Percentiles rank a stretch among this genome's conserved stretches.
phyloP scores from a whole-genome alignment of 257 asterid species.

The Lycium ferocissimum region DNA sequence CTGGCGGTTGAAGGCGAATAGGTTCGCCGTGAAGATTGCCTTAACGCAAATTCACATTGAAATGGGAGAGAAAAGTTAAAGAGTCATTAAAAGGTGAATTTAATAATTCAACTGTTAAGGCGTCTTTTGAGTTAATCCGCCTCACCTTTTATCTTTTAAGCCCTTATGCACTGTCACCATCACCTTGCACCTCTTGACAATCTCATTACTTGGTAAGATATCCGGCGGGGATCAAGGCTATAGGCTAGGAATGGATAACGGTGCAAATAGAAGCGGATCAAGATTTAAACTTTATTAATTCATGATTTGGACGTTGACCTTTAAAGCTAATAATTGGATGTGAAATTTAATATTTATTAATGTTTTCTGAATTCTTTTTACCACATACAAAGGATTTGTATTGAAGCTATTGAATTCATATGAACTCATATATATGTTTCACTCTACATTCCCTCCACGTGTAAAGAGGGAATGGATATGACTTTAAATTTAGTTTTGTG shows the following conservation, averaged over 20 bases:
- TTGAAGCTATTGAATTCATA: background rate
- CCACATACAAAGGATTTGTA: too few relatives aligned
- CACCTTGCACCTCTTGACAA: background rate
- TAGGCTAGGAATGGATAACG: background rate
- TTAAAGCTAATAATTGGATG: background rate
- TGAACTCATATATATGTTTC: too few relatives aligned
- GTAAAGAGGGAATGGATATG: background rate
- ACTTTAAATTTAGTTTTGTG: background rate
- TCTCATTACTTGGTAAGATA: too few relatives aligned
- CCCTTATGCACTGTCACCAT: background rate
- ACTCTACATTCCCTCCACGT: too few relatives aligned
- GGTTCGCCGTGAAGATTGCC: too few relatives aligned
- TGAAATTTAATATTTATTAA: background rate
- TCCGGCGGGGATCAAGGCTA: background rate
- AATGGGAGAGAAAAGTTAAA: too few relatives aligned
- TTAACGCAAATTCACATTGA: too few relatives aligned
- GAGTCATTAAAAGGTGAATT: background rate
- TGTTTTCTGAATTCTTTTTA: background rate
- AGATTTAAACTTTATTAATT: background rate
- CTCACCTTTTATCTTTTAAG: background rate
- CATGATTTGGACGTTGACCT: background rate
- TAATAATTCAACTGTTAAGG: background rate
- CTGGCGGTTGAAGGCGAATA: too few relatives aligned
- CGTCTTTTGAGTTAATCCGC: background rate
- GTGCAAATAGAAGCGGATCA: background rate